phyloP scores from a whole-genome alignment of 2,329 filamentous ascomycete species.

The Didymella pinodella region DNA sequence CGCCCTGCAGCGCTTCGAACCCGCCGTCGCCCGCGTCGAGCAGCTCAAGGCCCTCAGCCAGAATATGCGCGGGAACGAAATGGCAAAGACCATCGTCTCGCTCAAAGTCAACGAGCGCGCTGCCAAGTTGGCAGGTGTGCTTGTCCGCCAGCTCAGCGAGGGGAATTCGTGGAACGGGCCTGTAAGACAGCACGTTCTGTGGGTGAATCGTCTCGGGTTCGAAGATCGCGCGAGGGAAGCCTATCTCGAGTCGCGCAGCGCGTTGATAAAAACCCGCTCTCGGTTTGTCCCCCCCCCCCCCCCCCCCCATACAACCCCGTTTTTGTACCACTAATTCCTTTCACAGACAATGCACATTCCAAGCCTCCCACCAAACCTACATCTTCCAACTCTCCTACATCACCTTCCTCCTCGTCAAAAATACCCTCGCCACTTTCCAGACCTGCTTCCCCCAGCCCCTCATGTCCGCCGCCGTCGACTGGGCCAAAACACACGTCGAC shows the following conservation, averaged over 20 bases:
- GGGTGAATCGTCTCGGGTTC: slow-evolving; percentile 86
- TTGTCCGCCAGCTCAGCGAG: slow-evolving; percentile 79
- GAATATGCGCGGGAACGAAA: slow-evolving; percentile 81
- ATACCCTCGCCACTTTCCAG: slow-evolving; percentile 90
- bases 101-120: slow-evolving; percentile 90
- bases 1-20: slow-evolving; percentile 86
- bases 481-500: slow-evolving; percentile 96
- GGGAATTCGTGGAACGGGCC: slow-evolving; percentile 78
- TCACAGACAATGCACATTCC: slow-evolving; percentile 86
- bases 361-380: slow-evolving; percentile 89
- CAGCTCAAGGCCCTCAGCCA: slow-evolving; percentile 81
- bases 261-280: slow-evolving; percentile 80
- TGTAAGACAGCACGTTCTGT: slow-evolving; percentile 81
- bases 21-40: slow-evolving; percentile 83
- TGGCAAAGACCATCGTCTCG: slow-evolving; percentile 90
- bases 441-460: slow-evolving; percentile 77
- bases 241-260: slow-evolving; percentile 81
- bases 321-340: too few species aligned
- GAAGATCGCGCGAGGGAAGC: slow-evolving; percentile 88
- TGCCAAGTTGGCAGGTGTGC: slow-evolving; percentile 74
- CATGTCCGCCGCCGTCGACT: slow-evolving; percentile 95
- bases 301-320: too few species aligned
- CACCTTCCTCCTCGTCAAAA: slow-evolving; percentile 92
- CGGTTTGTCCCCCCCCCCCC: slow-evolving; percentile 65
- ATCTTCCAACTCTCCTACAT: slow-evolving; percentile 96